Percentiles rank a stretch among this genome's conserved stretches.
Conservation (phyloP, 2,329 filamentous ascomycete genomes). For the Neurospora crassa region DNA sequence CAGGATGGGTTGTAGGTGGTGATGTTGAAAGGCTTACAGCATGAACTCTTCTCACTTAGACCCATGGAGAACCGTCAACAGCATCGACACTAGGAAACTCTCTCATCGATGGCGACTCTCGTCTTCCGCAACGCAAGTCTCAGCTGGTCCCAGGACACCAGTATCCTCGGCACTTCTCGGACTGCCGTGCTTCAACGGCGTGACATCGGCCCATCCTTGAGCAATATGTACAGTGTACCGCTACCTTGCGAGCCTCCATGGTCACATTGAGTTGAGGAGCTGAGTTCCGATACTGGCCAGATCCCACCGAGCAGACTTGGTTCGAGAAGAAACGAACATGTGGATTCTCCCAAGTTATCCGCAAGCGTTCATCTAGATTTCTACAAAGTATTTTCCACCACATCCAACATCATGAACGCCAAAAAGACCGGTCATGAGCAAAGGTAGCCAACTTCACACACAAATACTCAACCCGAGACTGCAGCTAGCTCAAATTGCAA, state of each 20-base stretch:
- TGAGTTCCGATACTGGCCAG: neutral
- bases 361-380: neutral
- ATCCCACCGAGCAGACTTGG: neutral
- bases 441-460: neutral
- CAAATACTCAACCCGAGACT: neutral
- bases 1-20: neutral
- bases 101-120: neutral
- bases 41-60: neutral
- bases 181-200: conserved; percentile 13
- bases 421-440: neutral
- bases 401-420: neutral
- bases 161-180: neutral
- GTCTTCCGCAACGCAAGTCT: neutral
- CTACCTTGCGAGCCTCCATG: neutral
- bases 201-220: conserved; percentile 13
- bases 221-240: neutral
- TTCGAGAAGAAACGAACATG: neutral
- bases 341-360: neutral
- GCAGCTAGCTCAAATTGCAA: neutral
- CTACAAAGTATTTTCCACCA: neutral
- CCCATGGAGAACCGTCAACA: neutral
- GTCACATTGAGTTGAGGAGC: neutral
- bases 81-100: neutral
- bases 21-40: neutral
- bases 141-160: neutral